phyloP scores from a whole-genome alignment of 1,284 basidiomycete genomes.

The Cryptococcus sp. region DNA sequence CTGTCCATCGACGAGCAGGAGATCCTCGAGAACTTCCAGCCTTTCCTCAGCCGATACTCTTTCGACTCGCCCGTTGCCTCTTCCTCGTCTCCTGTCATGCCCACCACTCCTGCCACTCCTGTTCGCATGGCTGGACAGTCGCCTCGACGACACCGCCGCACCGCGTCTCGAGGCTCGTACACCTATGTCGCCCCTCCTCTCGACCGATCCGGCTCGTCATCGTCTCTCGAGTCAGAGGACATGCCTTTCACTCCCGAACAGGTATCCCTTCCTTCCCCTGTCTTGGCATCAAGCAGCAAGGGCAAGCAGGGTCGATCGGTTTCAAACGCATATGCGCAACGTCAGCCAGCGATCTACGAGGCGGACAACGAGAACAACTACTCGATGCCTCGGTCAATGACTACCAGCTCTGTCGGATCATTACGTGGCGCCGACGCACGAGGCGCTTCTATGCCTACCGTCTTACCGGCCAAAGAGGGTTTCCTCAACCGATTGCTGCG shows the following conservation, averaged over 20 bases:
- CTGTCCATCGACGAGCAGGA: slow-evolving; percentile 80
- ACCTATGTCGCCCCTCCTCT: slow-evolving; percentile 45
- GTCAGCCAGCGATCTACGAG: slow-evolving; percentile 34
- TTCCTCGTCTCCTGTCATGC: slow-evolving; percentile 31
- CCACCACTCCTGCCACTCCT: slow-evolving; percentile 39
- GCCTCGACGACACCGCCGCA: slow-evolving; percentile 27
- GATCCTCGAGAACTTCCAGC: slow-evolving; percentile 56
- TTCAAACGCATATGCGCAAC: slow-evolving; percentile 13
- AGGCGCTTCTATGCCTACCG: slow-evolving; percentile 10
- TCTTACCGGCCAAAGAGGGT: slow-evolving; percentile 22
- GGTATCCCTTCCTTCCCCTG: slow-evolving; percentile 23
- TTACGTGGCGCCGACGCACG: slow-evolving; percentile 5
- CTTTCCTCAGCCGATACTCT: slow-evolving; percentile 39
- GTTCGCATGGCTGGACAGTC: slow-evolving; percentile 21
- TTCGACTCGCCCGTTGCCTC: slow-evolving; percentile 39
- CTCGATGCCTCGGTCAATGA: slow-evolving; percentile 28
- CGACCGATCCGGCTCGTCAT: slow-evolving; percentile 51
- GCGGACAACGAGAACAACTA: slow-evolving; percentile 13
- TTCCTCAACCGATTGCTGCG: slow-evolving; percentile 38
- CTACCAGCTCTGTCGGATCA: slow-evolving; percentile 14
- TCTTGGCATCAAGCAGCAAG: slow-evolving; percentile 14
- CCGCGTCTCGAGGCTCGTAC: slow-evolving; percentile 25
- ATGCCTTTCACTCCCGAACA: slow-evolving; percentile 37
- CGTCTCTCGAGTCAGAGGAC: slow-evolving; percentile 50
- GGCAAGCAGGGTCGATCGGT: slow-evolving; percentile 11